Percentiles rank a stretch among this genome's conserved stretches.
Conservation (phyloP, 306 rosid species). For the Castanea sativa region DNA sequence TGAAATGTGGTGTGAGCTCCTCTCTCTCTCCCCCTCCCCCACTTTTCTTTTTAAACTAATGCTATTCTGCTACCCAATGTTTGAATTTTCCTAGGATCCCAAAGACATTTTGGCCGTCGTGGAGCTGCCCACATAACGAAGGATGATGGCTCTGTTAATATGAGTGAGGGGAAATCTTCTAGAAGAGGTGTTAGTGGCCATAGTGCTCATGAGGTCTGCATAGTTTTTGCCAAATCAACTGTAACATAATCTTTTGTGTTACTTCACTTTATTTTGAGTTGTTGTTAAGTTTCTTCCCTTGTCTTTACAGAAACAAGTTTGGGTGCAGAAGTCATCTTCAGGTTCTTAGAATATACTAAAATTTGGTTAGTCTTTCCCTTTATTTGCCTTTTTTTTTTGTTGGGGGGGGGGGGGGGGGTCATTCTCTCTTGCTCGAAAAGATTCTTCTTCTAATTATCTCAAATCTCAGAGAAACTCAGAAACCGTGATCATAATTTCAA, state of each 20-base stretch:
- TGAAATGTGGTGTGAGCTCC: not conserved
- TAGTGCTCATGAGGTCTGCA: constrained; percentile 68
- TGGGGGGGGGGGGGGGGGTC: constrained; percentile 5
- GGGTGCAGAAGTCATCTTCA: constrained; percentile 95
- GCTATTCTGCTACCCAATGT: constrained; percentile 5
- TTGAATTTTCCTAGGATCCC: constrained; percentile 50
- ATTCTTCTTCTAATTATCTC: not conserved
- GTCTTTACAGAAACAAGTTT: constrained; percentile 86
- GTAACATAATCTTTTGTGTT: not conserved
- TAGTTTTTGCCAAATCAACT: constrained; percentile 9
- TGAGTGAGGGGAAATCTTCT: constrained; percentile 69
- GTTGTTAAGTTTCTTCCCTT: constrained; percentile 11
- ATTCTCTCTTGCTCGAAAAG: too few species aligned
- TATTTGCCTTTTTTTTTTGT: too few species aligned
- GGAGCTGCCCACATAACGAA: constrained; percentile 54
- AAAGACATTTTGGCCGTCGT: constrained; percentile 62
- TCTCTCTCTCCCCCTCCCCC: too few species aligned
- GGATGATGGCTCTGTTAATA: constrained; percentile 61
- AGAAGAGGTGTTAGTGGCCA: constrained; percentile 65
- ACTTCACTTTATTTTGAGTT: constrained; percentile 7
- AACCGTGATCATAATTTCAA: not conserved
- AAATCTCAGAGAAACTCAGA: too few species aligned
- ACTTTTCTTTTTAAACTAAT: not conserved
- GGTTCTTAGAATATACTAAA: constrained; percentile 58
- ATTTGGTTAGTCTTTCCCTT: constrained; percentile 27